A percentile compares a stretch with the other conserved stretches of the same genome.
phyloP scores from a whole-genome alignment of 805 yeast species.

The Candida ponderosae region DNA sequence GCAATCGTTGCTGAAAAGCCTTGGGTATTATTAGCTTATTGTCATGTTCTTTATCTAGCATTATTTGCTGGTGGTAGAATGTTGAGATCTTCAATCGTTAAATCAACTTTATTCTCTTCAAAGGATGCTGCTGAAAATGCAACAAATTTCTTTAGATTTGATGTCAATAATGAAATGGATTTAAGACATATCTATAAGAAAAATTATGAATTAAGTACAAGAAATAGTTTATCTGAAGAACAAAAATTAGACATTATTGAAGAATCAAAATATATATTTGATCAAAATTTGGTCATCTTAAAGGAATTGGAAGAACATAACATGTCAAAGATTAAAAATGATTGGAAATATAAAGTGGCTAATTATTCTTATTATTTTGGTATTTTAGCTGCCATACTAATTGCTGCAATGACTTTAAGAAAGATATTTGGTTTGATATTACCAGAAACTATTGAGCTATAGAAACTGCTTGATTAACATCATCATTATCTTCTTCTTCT shows the following conservation, averaged over 20 bases:
- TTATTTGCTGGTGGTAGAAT: slow-evolving; percentile 81
- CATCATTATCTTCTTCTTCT: background rate
- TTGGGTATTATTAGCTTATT: slow-evolving; percentile 64
- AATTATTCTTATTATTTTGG: slow-evolving; percentile 44
- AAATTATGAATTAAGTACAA: slow-evolving; percentile 70
- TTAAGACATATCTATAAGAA: slow-evolving; percentile 63
- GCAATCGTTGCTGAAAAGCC: slow-evolving; percentile 53
- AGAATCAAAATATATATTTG: slow-evolving; percentile 60
- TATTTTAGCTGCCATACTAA: slow-evolving; percentile 3
- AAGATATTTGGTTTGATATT: background rate
- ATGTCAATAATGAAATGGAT: slow-evolving; percentile 57
- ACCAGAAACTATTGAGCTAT: background rate
- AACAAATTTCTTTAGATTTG: slow-evolving; percentile 65
- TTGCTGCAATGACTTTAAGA: background rate
- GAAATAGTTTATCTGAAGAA: slow-evolving; percentile 59
- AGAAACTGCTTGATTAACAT: no score
- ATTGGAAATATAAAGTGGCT: slow-evolving; percentile 44
- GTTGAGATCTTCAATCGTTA: slow-evolving; percentile 57
- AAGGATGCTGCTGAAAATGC: slow-evolving; percentile 56
- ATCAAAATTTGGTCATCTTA: slow-evolving; percentile 51
- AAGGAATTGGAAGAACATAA: slow-evolving; percentile 64
- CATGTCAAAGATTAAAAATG: slow-evolving; percentile 44
- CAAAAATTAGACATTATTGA: slow-evolving; percentile 65
- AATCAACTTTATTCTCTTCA: slow-evolving; percentile 66
- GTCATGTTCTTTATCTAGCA: slow-evolving; percentile 81